Percentiles rank a stretch among this genome's conserved stretches.
These are phyloP conservation scores for Lathyrus tuberosus DNA, from an alignment of 306 rosid genomes.

Conservation along the genomic window DNA sequence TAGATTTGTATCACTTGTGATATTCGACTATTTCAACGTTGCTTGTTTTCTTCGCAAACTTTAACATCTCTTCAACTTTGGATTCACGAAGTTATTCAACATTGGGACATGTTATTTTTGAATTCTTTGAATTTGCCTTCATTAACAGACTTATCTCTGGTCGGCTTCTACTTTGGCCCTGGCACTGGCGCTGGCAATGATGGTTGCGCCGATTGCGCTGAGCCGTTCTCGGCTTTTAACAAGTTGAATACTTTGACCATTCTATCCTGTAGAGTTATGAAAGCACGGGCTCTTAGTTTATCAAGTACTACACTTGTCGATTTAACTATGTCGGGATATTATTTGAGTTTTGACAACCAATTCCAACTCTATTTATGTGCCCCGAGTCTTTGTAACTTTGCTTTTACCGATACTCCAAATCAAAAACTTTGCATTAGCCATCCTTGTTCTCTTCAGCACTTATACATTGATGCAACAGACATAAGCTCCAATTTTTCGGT, in stretches of 20 bases:
- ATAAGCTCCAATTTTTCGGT: too few species aligned
- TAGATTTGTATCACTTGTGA: neutral
- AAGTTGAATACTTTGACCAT: constrained; percentile 14
- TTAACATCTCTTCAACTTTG: constrained; percentile 22
- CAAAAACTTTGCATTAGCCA: neutral
- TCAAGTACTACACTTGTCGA: neutral
- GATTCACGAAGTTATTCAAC: neutral
- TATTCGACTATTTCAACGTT: neutral
- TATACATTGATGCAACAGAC: neutral
- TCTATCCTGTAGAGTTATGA: neutral
- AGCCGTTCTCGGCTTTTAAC: neutral
- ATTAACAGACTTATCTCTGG: constrained; percentile 2
- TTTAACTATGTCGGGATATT: neutral
- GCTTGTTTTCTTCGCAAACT: neutral
- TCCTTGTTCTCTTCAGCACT: constrained; percentile 10
- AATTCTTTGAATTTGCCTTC: neutral
- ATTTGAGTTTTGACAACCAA: neutral
- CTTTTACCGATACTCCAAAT: neutral
- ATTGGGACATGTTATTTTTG: neutral
- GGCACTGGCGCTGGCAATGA: neutral
- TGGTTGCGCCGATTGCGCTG: neutral
- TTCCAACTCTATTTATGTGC: neutral
- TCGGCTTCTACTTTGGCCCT: neutral
- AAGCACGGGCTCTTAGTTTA: constrained; percentile 1
- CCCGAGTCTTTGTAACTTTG: neutral